Base-by-base conservation (phyloP, 352 stramenopile species). In the Blastocystis sp. region DNA sequence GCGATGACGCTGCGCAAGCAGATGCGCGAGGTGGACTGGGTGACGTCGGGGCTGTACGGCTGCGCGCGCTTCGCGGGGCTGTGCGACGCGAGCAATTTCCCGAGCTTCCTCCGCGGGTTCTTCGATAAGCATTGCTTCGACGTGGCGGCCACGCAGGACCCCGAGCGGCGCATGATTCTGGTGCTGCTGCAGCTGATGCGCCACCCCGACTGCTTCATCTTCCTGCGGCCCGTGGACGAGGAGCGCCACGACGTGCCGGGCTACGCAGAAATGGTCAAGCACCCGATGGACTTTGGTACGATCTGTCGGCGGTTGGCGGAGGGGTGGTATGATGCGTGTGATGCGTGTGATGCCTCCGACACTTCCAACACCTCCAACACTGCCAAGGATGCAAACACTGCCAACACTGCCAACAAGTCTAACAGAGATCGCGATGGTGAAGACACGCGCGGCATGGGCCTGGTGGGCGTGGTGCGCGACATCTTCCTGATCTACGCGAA, bases 271-370 rank as follows among this genome's bases (percentile, higher is more conserved):
- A 91, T 95, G 43, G 94, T 96, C 81, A 89, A 93, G 69, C 90
- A 94, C 6, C 93, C 93, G 0, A 96, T 96, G 87, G 93, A 96
- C 88, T 90, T 96, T 14, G 93, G 92, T 14, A 96, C 93, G 2
- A 94, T 96, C 76, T 92, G 91, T 38, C 91, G 90, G 21, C 93
- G 93, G 24, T 76, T 93, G 0, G 89, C 92, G 42, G 81, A 78
- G 60, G 91, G 90, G 40, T 93, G 92, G 89, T 95, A 95, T 89
- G 66, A 61, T n/a, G 43, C 7, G 48, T 10, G 21, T 10, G 42
- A 57, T 19, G 34, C 64, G 34, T 21, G 64, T 43, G 34, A 71
- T 10, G 64, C 10, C 21, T 71, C 34, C n/a, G n/a, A n/a, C n/a
- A n/a, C n/a, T n/a, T n/a, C n/a, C n/a, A n/a, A n/a, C n/a, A n/a